Conservation (phyloP, 2,329 filamentous ascomycete species). For the Boeremia lycopersici region DNA sequence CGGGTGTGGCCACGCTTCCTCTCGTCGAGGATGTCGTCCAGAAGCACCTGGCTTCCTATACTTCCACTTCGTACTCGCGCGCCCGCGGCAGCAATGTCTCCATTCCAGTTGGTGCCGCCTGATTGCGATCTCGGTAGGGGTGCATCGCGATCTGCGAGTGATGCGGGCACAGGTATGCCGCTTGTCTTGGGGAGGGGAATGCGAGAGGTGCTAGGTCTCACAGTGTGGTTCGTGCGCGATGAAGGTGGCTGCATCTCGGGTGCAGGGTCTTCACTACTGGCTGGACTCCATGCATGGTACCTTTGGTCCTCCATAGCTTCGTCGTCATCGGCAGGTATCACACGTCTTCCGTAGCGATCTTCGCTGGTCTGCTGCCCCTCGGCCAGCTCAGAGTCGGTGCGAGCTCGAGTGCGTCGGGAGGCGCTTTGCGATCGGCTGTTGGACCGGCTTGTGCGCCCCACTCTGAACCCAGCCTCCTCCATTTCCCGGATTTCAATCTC, state of each 20-base stretch:
- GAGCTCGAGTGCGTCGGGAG: constrained; percentile 33
- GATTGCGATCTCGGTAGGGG: constrained; percentile 66
- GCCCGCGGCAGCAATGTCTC: constrained; percentile 66
- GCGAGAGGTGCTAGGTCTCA: constrained; percentile 67
- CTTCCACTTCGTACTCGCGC: constrained; percentile 74
- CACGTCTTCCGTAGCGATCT: constrained; percentile 36
- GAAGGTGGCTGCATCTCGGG: constrained; percentile 56
- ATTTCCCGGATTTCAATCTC: constrained; percentile 81
- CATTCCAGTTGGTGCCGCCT: constrained; percentile 62
- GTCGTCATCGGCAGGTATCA: constrained; percentile 52
- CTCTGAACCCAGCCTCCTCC: constrained; percentile 75
- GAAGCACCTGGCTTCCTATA: constrained; percentile 57
- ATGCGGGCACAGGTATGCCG: constrained; percentile 73
- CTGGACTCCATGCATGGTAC: constrained; percentile 68
- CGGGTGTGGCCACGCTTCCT: constrained; percentile 23
- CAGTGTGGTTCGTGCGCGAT: constrained; percentile 56
- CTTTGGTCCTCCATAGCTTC: constrained; percentile 35
- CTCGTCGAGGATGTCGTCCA: constrained; percentile 54
- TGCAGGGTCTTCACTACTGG: constrained; percentile 78
- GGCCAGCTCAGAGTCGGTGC: constrained; percentile 41
- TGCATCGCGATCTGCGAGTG: constrained; percentile 75
- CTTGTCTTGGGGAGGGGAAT: constrained; percentile 87
- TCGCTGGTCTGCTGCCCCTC: constrained; percentile 33
- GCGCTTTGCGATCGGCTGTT: constrained; percentile 47
- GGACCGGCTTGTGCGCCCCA: constrained; percentile 50